phyloP scores from a whole-genome alignment of 2,329 filamentous ascomycete genomes.

The Magnaporthiopsis incrustans region DNA sequence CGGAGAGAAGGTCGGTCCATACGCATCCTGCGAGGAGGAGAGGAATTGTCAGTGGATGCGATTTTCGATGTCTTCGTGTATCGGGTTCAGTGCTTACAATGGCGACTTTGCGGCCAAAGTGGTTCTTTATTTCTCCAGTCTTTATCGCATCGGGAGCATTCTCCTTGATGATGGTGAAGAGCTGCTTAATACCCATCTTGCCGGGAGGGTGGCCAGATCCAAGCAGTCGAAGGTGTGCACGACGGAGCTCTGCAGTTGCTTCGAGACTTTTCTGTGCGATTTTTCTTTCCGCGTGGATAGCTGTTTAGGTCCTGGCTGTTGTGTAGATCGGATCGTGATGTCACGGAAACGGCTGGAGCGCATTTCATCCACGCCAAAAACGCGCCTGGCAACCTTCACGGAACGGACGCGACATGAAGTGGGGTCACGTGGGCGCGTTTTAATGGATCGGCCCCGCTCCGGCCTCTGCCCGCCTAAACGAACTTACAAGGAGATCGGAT shows the following conservation, averaged over 20 bases:
- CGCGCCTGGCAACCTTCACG: not conserved
- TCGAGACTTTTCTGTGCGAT: not conserved
- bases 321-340: not conserved
- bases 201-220: constrained; percentile 7
- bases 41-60: constrained; percentile 9
- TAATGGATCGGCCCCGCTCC: not conserved
- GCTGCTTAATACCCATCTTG: constrained; percentile 60
- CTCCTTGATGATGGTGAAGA: constrained; percentile 78
- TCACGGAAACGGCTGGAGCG: not conserved
- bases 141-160: constrained; percentile 95
- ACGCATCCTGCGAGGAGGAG: constrained; percentile 43
- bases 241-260: not conserved
- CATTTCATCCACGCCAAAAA: not conserved
- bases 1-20: constrained; percentile 16
- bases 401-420: not conserved
- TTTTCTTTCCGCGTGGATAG: not conserved
- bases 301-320: not conserved
- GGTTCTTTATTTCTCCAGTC: constrained; percentile 95
- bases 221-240: not conserved
- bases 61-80: not conserved
- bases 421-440: not conserved
- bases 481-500: too few relatives aligned
- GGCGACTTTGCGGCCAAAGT: constrained; percentile 96
- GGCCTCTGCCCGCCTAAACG: too few relatives aligned
- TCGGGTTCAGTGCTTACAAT: constrained; percentile 56